Conservation (phyloP, 2,329 filamentous ascomycete species). For the Stagonosporopsis chrysanthemi region DNA sequence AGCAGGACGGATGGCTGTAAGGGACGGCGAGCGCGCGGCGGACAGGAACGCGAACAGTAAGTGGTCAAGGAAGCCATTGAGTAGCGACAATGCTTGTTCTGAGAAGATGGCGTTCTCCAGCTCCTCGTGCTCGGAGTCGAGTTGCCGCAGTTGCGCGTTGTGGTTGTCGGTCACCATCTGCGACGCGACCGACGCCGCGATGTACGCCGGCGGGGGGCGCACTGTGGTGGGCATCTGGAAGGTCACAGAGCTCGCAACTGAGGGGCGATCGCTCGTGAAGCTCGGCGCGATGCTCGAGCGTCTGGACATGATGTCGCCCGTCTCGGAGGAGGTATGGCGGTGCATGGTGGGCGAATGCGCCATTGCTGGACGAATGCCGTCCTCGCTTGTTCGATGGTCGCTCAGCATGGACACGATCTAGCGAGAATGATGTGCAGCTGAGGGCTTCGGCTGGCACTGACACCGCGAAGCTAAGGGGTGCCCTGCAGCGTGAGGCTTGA, state of each 20-base stretch:
- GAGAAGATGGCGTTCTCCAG: slow-evolving; percentile 77
- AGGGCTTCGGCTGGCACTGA: slow-evolving; percentile 18
- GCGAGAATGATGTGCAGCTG: slow-evolving; percentile 14
- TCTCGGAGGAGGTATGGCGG: slow-evolving; percentile 46
- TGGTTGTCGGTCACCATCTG: slow-evolving; percentile 92
- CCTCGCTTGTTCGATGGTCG: slow-evolving; percentile 16
- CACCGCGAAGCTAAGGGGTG: slow-evolving; percentile 24
- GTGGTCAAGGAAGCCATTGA: slow-evolving; percentile 94
- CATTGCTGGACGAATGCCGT: slow-evolving; percentile 8
- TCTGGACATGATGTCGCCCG: slow-evolving; percentile 44
- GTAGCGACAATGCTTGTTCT: slow-evolving; percentile 73
- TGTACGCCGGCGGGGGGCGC: slow-evolving; percentile 82
- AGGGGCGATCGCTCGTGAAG: slow-evolving; percentile 75
- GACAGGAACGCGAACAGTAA: slow-evolving; percentile 90
- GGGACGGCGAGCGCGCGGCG: slow-evolving; percentile 76
- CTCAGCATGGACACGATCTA: slow-evolving; percentile 4
- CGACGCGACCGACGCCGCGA: slow-evolving; percentile 85
- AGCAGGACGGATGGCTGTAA: slow-evolving; percentile 78
- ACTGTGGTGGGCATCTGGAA: slow-evolving; percentile 71
- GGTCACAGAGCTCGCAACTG: slow-evolving; percentile 59
- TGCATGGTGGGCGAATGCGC: slow-evolving; percentile 36
- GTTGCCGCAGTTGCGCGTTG: slow-evolving; percentile 73
- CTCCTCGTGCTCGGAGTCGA: slow-evolving; percentile 66
- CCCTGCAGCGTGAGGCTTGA: slow-evolving; percentile 25
- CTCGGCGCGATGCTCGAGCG: slow-evolving; percentile 57